Evolutionary conservation across 352 stramenopile species (phyloP).

Genomic region (Globisporangium uncinulatum): DNA sequence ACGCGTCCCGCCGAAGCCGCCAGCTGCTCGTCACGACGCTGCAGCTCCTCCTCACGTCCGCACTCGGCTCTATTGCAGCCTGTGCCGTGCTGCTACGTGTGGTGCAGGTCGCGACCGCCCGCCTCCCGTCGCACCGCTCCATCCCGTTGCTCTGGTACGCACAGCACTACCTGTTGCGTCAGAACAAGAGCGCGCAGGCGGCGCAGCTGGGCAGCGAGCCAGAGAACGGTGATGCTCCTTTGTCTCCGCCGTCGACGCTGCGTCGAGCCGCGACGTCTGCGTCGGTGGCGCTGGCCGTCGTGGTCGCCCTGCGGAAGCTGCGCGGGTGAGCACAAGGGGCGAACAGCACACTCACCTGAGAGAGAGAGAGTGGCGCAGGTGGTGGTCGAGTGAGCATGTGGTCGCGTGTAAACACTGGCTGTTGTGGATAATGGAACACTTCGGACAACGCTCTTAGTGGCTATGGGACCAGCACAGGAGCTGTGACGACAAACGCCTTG

Average conservation of each 20-base stretch:
- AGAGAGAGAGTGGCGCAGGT: not conserved
- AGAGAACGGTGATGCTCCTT: not conserved
- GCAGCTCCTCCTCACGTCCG: slow-evolving; percentile 52
- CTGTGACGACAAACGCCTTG: not conserved
- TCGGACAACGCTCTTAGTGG: no score
- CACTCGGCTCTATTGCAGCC: slow-evolving; percentile 62
- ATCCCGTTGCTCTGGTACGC: slow-evolving; percentile 32
- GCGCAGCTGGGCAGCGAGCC: slow-evolving; percentile 8
- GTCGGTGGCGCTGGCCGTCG: slow-evolving; percentile 26
- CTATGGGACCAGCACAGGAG: no score
- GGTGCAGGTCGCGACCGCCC: slow-evolving; percentile 38
- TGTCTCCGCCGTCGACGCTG: slow-evolving; percentile 6
- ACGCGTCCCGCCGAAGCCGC: slow-evolving; percentile 57
- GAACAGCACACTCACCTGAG: no score
- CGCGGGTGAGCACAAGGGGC: slow-evolving; percentile 5
- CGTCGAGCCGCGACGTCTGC: slow-evolving; percentile 30
- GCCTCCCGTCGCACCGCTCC: slow-evolving; percentile 17
- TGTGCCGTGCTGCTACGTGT: slow-evolving; percentile 46
- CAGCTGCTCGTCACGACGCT: slow-evolving; percentile 49
- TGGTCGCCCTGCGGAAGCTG: slow-evolving; percentile 29
- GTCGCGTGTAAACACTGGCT: not conserved
- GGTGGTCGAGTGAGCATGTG: no score
- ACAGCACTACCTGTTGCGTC: slow-evolving; percentile 32
- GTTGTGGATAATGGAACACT: not conserved
- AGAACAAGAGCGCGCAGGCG: slow-evolving; percentile 16